Percentiles rank a stretch among this genome's conserved stretches.
These are phyloP conservation scores for Fusarium concolor DNA, from an alignment of 2,329 filamentous ascomycete species.

Conservation along the genomic window DNA sequence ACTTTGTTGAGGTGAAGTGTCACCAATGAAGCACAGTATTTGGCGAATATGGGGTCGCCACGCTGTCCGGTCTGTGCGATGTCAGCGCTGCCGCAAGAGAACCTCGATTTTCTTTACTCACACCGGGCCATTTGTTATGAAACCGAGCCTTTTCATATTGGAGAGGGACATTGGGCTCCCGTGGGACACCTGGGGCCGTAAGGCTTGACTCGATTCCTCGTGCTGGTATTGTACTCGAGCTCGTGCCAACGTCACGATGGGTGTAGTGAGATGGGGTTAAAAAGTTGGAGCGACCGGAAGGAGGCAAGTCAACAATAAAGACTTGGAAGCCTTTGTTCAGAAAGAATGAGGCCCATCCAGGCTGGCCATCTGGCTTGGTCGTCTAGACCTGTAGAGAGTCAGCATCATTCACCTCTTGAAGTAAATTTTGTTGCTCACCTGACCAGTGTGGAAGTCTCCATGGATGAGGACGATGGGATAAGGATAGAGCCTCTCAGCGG, in stretches of 20 bases:
- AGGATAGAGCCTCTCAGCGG: constrained; percentile 21
- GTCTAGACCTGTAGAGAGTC: constrained; percentile 51
- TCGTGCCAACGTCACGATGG: constrained; percentile 34
- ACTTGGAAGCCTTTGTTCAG: constrained; percentile 56
- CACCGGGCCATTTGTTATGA: constrained; percentile 57
- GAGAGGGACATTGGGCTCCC: constrained; percentile 17
- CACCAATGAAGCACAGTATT: constrained; percentile 58
- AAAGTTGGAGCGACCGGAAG: constrained; percentile 53
- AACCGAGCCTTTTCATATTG: constrained; percentile 43
- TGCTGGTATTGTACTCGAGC: constrained; percentile 34
- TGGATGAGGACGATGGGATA: constrained; percentile 52
- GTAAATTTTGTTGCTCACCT: constrained; percentile 35
- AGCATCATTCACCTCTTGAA: fast-evolving
- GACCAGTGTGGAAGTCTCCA: constrained; percentile 52
- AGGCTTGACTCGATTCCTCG: constrained; percentile 47
- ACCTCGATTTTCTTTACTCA: not conserved
- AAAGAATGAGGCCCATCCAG: constrained; percentile 61
- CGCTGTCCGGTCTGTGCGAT: constrained; percentile 47
- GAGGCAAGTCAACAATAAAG: constrained; percentile 58
- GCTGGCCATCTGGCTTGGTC: constrained; percentile 59
- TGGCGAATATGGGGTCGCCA: constrained; percentile 62
- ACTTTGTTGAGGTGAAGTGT: constrained; percentile 48
- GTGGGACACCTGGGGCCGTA: constrained; percentile 47
- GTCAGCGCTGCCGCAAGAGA: not conserved
- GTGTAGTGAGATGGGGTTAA: constrained; percentile 35